Evolutionary conservation across 2,329 filamentous ascomycete genomes (phyloP).

Genomic region (Myriangium duriaei): DNA sequence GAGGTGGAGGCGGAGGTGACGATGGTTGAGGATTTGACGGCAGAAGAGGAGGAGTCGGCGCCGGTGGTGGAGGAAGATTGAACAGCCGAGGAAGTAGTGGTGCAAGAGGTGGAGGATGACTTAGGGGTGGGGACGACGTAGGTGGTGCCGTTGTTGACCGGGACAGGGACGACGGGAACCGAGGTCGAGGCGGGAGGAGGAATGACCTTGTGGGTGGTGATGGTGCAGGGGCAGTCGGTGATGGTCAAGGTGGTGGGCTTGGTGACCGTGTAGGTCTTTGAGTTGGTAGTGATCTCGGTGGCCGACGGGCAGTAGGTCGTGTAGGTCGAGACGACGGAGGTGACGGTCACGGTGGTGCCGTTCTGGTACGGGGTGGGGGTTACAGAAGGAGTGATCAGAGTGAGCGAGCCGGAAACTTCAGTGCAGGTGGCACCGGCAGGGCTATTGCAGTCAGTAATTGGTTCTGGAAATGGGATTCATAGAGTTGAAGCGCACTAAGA

Average conservation of each 20-base stretch:
- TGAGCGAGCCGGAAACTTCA: not conserved
- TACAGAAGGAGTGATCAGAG: not conserved
- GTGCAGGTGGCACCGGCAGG: not conserved
- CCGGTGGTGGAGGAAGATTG: conserved; percentile 2
- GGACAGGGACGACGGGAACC: conserved; percentile 19
- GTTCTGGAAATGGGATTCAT: too few species aligned
- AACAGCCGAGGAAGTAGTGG: conserved; percentile 6
- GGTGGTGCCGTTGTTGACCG: conserved; percentile 12
- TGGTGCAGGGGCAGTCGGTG: conserved; percentile 27
- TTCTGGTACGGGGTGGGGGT: conserved; percentile 15
- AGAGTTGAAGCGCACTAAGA: too few species aligned
- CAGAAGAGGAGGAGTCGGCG: conserved; percentile 11
- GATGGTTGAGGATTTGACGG: too few species aligned
- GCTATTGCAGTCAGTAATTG: too few species aligned
- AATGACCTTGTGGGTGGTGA: conserved; percentile 39
- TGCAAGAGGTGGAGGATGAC: conserved; percentile 14
- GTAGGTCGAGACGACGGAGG: conserved; percentile 18
- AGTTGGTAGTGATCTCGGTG: conserved; percentile 17
- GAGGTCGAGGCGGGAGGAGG: conserved; percentile 1
- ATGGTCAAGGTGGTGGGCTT: conserved; percentile 17
- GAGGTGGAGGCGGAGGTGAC: not conserved
- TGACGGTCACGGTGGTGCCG: conserved; percentile 18
- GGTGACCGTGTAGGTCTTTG: conserved; percentile 16
- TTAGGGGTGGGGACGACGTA: conserved; percentile 16
- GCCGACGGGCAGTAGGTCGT: conserved; percentile 22